Evolutionary conservation across 2,329 filamentous ascomycete species (phyloP), one percentile per base, ranked within the genome.

Genomic region (Ascochyta viciae-villosae): DNA sequence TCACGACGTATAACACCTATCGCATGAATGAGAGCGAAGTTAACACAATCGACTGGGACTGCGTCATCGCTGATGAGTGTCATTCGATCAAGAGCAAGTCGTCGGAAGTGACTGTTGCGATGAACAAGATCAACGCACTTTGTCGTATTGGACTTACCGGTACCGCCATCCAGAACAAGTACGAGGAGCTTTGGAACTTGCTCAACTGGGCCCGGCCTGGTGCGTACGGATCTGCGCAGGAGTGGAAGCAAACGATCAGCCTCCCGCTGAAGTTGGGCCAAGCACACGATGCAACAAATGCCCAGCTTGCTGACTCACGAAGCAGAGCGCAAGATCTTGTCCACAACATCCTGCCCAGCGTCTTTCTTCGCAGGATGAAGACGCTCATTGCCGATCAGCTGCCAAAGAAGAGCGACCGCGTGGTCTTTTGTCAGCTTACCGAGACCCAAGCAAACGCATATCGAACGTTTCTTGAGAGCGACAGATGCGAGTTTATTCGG

Each of bases 151-250:
- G 95, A 0, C 81, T 99, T 8, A 98, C 93, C 0, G 95, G 95
- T 2, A 99, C 95, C 0, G 94, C 94, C 0, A 97, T 99, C 40
- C 95, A 99, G 72, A 99, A 99, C 75, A 95, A 91, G 63, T 99
- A 99, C 73, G 92, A 97, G 71, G 95, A 99, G 74, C 83, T 99
- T 0, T 99, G 94, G 94, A 96, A 92, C 0, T 81, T 99, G 0
- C 81, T 99, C 3, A 96, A 99, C 72, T 99, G 95, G 95, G 93
- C 92, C 0, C 95, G 96, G 65, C 95, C 95, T 0, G 94, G 92
- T 0, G 77, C 76, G 35, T 83, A 89, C 60, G 87, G 87, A 0
- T 85, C 87, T 0, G 77, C 90, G 9, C 79, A 84, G 5, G 89
- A 90, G 38, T 99, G 95, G 95, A 89, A 87, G 67, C 81, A 84